A percentile compares a stretch with the other conserved stretches of the same genome.
Conservation (phyloP, 805 yeast species). For the Candida rishiriensis region DNA sequence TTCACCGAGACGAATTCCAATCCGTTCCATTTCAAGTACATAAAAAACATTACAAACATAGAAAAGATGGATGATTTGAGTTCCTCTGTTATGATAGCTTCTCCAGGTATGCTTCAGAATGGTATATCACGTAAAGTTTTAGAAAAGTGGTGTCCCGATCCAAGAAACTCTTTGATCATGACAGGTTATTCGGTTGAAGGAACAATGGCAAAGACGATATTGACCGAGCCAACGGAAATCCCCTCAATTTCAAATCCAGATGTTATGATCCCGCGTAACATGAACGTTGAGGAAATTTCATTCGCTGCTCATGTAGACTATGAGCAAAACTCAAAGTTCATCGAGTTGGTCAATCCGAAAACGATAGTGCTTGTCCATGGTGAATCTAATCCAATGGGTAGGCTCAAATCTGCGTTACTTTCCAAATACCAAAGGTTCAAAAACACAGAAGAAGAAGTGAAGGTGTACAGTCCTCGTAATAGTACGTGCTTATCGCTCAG, state of each 20-base stretch:
- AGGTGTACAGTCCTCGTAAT: conserved; percentile 87
- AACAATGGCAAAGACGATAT: conserved; percentile 87
- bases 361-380: conserved; percentile 94
- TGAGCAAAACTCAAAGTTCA: conserved; percentile 87
- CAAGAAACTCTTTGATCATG: conserved; percentile 77
- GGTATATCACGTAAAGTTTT: conserved; percentile 89
- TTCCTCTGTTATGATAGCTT: conserved; percentile 93
- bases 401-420: conserved; percentile 85
- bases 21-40: conserved; percentile 86
- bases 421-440: conserved; percentile 79
- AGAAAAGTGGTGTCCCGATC: conserved; percentile 97
- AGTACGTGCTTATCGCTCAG: conserved; percentile 74
- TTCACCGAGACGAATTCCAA: conserved; percentile 76
- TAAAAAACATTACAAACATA: conserved; percentile 71
- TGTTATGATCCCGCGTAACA: conserved; percentile 76
- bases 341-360: conserved; percentile 80
- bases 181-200: conserved; percentile 99
- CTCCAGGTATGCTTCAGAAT: conserved; percentile 98
- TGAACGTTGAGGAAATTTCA: conserved; percentile 87
- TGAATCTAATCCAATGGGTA: conserved; percentile 97
- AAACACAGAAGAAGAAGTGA: conserved; percentile 85
- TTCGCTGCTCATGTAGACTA: conserved; percentile 99
- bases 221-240: conserved; percentile 87
- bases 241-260: conserved; percentile 83
- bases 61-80: conserved; percentile 90